Base-by-base conservation (phyloP, 345 rosid genomes). In the Abelmoschus esculentus region DNA sequence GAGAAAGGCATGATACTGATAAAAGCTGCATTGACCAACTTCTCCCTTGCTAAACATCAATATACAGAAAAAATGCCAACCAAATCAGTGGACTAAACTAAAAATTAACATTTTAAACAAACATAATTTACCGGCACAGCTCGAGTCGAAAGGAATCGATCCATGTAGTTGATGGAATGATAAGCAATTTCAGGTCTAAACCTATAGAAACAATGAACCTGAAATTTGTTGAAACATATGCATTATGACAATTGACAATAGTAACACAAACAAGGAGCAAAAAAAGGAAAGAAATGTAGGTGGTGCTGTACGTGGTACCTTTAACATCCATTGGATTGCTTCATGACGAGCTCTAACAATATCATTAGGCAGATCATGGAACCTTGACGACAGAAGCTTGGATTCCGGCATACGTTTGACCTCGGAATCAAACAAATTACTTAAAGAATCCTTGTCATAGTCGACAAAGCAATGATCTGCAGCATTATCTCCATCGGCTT, bases 11-110 rank as follows among this genome's bases (percentile, higher is more conserved):
- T 17, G 81, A 70, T 2, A 80, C 80, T 32, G 86, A 75, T 66
- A 75, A 50, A 17, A 83, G 75, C 59, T 77, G 84, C 77, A 79
- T 15, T 7, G 70, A 36, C 86, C 86, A 83, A 28, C 62, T 71
- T 69, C 75, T 75, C 28, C 70, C 72, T 49, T 63, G 32, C 79
- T 26, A 77, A 67, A 34, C 28, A 49, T 5, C 6, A 67, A 49
- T 19, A n/a, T 14, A 47, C 17, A 14, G 17, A 9, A 29, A 46
- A 64, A 66, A 22, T n/a, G 26, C 3, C 38, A 68, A 12, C 34
- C 54, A 8, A 17, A 63, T 18, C n/a, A 26, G 7, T 6, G 1
- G 5, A 19, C 7, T 29, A 4, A 61, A 17, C 26, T 22, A 22
- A 1, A 22, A 31, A 17, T 15, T 32, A 22, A 12, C 15, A 3